These are phyloP conservation scores for Saccharomycopsis sp. DNA, from an alignment of 805 yeast species.

Conservation along the genomic window DNA sequence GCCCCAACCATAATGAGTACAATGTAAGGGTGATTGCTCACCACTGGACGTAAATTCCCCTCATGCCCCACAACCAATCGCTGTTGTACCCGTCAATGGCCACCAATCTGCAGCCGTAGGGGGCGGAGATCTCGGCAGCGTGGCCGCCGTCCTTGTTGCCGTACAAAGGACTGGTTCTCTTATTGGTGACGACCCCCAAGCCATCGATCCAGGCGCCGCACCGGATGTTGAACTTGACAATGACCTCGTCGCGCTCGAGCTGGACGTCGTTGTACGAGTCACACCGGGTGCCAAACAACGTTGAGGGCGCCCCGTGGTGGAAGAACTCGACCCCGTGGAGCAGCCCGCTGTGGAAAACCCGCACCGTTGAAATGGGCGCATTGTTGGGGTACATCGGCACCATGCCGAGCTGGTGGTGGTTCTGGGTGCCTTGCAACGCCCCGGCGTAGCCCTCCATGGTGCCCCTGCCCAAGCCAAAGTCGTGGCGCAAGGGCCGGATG, in stretches of 20 bases:
- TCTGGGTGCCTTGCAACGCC: conserved; percentile 23
- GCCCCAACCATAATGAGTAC: too few species aligned
- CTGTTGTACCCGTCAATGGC: conserved; percentile 69
- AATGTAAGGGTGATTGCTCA: too few species aligned
- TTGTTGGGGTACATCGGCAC: conserved; percentile 31
- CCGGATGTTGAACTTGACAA: conserved; percentile 54
- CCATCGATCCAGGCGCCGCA: conserved; percentile 90
- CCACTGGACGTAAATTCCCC: conserved; percentile 27
- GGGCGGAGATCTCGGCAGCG: conserved; percentile 49
- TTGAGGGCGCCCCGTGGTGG: conserved; percentile 21
- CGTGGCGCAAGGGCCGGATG: conserved; percentile 25
- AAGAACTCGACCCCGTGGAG: conserved; percentile 71
- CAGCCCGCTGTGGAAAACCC: conserved; percentile 67
- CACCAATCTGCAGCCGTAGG: conserved; percentile 36
- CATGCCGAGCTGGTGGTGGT: too few species aligned
- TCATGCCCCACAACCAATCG: conserved; percentile 52
- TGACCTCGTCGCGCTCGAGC: conserved; percentile 47
- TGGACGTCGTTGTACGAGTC: conserved; percentile 44
- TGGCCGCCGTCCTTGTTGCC: conserved; percentile 71
- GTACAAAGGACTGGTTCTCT: conserved; percentile 41
- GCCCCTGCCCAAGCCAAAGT: conserved; percentile 38
- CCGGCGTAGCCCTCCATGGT: conserved; percentile 32
- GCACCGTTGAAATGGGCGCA: conserved; percentile 36
- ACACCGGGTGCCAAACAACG: conserved; percentile 24
- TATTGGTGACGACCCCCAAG: conserved; percentile 56